Evolutionary conservation across 495 filamentous ascomycete genomes (phyloP), one percentile per base, ranked within the genome.

Genomic region (Tuber borchii): DNA sequence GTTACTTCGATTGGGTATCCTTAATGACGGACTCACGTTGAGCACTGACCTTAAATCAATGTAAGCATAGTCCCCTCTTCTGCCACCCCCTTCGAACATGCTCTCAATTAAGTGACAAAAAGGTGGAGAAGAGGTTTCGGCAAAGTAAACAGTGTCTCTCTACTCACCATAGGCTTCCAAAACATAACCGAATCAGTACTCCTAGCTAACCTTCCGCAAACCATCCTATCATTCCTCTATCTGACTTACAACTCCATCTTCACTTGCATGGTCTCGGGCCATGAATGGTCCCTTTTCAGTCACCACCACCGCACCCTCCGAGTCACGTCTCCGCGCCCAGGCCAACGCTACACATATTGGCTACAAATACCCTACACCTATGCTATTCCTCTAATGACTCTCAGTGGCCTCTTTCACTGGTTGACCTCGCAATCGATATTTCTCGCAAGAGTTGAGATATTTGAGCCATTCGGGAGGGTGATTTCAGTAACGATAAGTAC

Each of bases 351-450:
- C 39, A 40, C 39, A 40, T 40, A 40, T 4, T 40, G 39, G 39
- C 39, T 40, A 40, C 39, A 40, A 40, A 40, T 40, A 40, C 39
- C 39, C 2, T 40, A 40, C 39, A 40, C 39, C 39, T 40, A 40
- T 6, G 39, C 39, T 40, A 40, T 40, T 40, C 39, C 39, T 40
- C 39, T 40, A 6, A 40, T 40, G 39, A 40, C 39, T 6, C 39
- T 40, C 39, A 40, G 39, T 40, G 39, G 39, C 5, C 39, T 40
- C 39, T 4, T 51, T 6, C 86, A 87, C 74, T 87, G 85, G 86
- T 80, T 86, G 0, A 76, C 85, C 31, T 86, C 85, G 0, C 84
- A 88, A 70, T 83, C 83, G 34, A 71, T 86, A 1, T 87, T 85
- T 73, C 80, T 85, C 19, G 80, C 79, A 16, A 78, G 76, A 0